These are phyloP conservation scores for Termitomyces sp. DNA, from an alignment of 1,284 basidiomycete species.

Conservation along the genomic window DNA sequence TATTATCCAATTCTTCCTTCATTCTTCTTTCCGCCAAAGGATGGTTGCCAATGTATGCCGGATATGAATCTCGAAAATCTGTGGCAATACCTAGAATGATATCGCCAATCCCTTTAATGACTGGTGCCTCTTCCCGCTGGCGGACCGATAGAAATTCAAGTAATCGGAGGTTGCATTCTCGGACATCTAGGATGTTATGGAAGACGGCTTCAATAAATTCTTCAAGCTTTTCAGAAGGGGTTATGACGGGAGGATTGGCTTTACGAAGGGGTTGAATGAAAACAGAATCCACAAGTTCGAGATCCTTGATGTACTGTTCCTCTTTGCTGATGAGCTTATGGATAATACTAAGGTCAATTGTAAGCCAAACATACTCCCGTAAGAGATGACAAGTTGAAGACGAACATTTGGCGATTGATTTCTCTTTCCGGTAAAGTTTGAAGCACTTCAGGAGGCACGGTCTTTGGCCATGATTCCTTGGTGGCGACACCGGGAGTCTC, in stretches of 20 bases:
- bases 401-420: slow-evolving; percentile 78
- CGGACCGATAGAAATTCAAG: slow-evolving; percentile 85
- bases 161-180: slow-evolving; percentile 76
- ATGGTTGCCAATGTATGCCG: slow-evolving; percentile 80
- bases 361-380: slow-evolving; percentile 3
- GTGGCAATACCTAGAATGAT: slow-evolving; percentile 86
- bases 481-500: slow-evolving; percentile 9
- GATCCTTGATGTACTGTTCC: slow-evolving; percentile 85
- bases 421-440: slow-evolving; percentile 70
- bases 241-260: slow-evolving; percentile 73
- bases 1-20: slow-evolving; percentile 80
- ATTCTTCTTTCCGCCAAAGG: slow-evolving; percentile 83
- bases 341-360: slow-evolving; percentile 61
- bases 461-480: slow-evolving; percentile 15
- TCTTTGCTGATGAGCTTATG: slow-evolving; percentile 90
- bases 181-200: slow-evolving; percentile 80
- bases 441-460: slow-evolving; percentile 46
- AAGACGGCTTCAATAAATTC: slow-evolving; percentile 86
- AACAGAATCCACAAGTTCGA: slow-evolving; percentile 79
- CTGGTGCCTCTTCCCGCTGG: slow-evolving; percentile 81
- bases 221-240: slow-evolving; percentile 53
- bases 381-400: slow-evolving; percentile 4
- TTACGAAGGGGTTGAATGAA: slow-evolving; percentile 77
- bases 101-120: slow-evolving; percentile 86
- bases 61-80: slow-evolving; percentile 85